Conservation (phyloP, 306 rosid genomes). For the Morella rubra region DNA sequence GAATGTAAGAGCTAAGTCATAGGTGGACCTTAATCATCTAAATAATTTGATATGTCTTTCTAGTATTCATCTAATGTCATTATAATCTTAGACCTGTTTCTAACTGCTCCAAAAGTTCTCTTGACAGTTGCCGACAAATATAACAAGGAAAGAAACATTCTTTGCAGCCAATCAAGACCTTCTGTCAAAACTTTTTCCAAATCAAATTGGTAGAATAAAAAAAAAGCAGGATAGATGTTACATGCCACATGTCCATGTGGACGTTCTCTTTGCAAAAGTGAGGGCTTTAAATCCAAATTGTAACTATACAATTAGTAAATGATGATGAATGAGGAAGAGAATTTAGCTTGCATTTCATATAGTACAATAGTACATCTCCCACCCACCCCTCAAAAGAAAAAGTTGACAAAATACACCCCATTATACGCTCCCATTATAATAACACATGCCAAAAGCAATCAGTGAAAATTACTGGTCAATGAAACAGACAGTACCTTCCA, state of each 20-base stretch:
- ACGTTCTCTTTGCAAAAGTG: neutral
- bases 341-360: neutral
- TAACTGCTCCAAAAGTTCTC: neutral
- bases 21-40: neutral
- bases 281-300: neutral
- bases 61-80: neutral
- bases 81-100: neutral
- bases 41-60: neutral
- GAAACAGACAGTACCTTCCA: slow-evolving; percentile 69
- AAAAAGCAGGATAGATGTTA: neutral
- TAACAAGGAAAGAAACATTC: neutral
- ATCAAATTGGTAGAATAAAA: neutral
- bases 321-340: neutral
- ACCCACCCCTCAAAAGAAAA: neutral
- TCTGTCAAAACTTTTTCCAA: neutral
- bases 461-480: too few relatives aligned
- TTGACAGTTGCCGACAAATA: neutral
- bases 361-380: neutral
- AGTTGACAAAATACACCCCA: too few relatives aligned
- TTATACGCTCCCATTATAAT: too few relatives aligned
- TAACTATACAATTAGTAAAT: neutral
- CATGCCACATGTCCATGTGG: neutral
- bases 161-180: neutral
- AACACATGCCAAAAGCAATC: too few relatives aligned
- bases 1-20: neutral